Evolutionary conservation across 495 filamentous ascomycete species (phyloP).

Genomic region (Podospora didyma): DNA sequence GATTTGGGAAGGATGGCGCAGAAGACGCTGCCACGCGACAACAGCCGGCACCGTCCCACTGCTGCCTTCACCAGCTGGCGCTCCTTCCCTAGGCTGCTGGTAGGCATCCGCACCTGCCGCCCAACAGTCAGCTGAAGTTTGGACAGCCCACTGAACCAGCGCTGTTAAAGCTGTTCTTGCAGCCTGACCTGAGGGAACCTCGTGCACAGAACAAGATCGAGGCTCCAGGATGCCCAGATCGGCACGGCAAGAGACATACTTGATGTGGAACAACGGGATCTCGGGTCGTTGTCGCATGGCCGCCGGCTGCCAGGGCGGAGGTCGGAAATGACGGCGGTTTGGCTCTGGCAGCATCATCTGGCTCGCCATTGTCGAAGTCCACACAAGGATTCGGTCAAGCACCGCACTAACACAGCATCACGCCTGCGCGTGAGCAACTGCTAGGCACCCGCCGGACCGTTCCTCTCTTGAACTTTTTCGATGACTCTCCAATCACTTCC

Average conservation of each 20-base stretch:
- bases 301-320: background rate
- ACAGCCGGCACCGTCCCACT: background rate
- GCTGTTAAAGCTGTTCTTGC: constrained; percentile 9
- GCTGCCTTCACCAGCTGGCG: constrained; percentile 5
- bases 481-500: constrained; percentile 24
- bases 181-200: constrained; percentile 13
- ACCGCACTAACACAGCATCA: constrained; percentile 19
- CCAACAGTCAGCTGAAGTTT: background rate
- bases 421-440: constrained; percentile 13
- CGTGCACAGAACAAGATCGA: constrained; percentile 4
- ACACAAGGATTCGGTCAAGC: constrained; percentile 9
- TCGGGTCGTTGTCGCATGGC: constrained; percentile 5
- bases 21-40: background rate
- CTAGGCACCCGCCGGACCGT: constrained; percentile 28
- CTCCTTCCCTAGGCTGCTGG: background rate
- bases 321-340: constrained; percentile 11
- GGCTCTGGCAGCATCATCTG: constrained; percentile 10
- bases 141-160: background rate
- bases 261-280: constrained; percentile 5
- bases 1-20: background rate
- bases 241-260: constrained; percentile 4
- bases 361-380: constrained; percentile 15
- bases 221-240: constrained; percentile 2
- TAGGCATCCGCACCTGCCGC: too few relatives aligned
- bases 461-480: constrained; percentile 27